Evolutionary conservation across 78 protist species (phyloP).

Genomic region (Dictyostelium firmibasis): DNA sequence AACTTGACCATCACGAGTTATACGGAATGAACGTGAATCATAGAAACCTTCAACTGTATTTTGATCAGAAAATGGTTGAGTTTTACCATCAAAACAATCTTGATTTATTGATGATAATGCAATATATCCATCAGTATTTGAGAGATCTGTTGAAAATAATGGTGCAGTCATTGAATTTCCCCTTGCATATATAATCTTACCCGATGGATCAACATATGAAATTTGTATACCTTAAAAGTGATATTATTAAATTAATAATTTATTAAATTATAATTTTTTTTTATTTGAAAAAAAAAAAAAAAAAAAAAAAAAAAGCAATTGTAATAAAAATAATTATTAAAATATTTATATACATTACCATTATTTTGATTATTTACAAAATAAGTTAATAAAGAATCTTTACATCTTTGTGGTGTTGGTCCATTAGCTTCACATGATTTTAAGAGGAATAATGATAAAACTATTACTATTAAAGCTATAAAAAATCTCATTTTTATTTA

Average conservation of each 20-base stretch:
- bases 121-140: background rate
- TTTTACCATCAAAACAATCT: background rate
- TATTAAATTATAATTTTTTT: too few relatives aligned
- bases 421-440: background rate
- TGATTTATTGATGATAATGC: background rate
- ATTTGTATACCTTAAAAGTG: constrained; percentile 1
- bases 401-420: background rate
- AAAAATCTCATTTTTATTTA: background rate
- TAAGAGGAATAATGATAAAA: background rate
- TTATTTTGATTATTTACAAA: background rate
- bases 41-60: background rate
- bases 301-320: background rate
- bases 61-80: background rate
- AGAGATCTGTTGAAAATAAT: background rate
- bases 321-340: too few relatives aligned
- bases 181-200: background rate
- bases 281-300: background rate
- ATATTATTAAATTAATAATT: too few relatives aligned
- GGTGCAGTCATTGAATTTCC: constrained; percentile 22
- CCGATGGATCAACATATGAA: background rate
- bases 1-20: background rate
- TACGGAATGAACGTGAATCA: constrained; percentile 21
- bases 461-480: background rate
- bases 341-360: background rate
- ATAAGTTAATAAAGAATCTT: background rate